Evolutionary conservation across 768 basidiomycete species (phyloP).

Genomic region (Tricholoma bakamatsutake): DNA sequence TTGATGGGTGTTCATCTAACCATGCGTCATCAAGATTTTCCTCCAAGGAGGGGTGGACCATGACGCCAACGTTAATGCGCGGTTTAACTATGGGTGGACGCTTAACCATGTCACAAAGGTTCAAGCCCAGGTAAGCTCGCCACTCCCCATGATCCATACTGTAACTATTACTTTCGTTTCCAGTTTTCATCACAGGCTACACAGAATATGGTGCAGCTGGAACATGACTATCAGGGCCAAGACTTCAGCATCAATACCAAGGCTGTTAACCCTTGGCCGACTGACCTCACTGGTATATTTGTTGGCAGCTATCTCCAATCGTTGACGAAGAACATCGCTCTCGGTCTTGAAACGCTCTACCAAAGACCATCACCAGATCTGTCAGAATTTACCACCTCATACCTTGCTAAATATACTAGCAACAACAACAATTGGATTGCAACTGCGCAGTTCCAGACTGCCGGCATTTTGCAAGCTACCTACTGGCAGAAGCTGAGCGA

Average conservation of each 20-base stretch:
- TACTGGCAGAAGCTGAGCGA: slow-evolving; percentile 97
- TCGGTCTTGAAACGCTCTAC: slow-evolving; percentile 81
- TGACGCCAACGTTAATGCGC: slow-evolving; percentile 83
- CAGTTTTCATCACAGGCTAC: slow-evolving; percentile 73
- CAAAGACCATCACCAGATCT: slow-evolving; percentile 73
- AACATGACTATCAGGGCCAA: slow-evolving; percentile 88
- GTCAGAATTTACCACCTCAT: slow-evolving; percentile 66
- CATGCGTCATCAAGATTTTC: slow-evolving; percentile 55
- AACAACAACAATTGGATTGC: slow-evolving; percentile 82
- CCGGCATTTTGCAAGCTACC: slow-evolving; percentile 81
- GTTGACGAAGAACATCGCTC: slow-evolving; percentile 79
- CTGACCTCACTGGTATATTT: slow-evolving; percentile 87
- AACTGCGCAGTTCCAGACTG: slow-evolving; percentile 82
- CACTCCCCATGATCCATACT: slow-evolving; percentile 2
- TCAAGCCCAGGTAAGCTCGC: slow-evolving; percentile 70
- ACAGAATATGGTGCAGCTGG: slow-evolving; percentile 88
- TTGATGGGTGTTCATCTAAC: slow-evolving; percentile 9
- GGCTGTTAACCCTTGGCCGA: slow-evolving; percentile 85
- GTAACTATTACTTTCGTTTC: slow-evolving; percentile 10
- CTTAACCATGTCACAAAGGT: slow-evolving; percentile 73
- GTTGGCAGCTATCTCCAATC: slow-evolving; percentile 92
- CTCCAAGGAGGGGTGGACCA: slow-evolving; percentile 93
- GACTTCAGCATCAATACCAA: slow-evolving; percentile 87
- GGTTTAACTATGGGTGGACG: slow-evolving; percentile 88
- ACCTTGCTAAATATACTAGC: slow-evolving; percentile 75